phyloP scores from a whole-genome alignment of 805 yeast genomes.

The Candida taoyuanica region DNA sequence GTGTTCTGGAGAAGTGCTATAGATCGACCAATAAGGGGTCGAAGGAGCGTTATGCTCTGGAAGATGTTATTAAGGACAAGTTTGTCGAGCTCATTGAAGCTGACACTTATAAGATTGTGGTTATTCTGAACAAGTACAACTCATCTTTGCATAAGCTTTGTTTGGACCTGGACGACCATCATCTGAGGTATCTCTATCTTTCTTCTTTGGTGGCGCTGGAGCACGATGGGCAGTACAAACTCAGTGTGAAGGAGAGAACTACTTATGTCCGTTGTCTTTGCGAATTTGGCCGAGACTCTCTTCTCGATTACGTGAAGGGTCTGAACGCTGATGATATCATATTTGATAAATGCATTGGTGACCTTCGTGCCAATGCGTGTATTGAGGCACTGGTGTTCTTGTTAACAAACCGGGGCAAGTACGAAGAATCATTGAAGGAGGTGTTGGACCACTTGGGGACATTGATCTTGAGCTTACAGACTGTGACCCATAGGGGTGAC shows the following conservation, averaged over 20 bases:
- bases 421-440: slow-evolving; percentile 25
- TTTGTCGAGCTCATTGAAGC: slow-evolving; percentile 25
- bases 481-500: slow-evolving; percentile 8
- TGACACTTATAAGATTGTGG: slow-evolving; percentile 26
- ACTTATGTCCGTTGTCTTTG: slow-evolving; percentile 19
- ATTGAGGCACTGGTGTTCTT: slow-evolving; percentile 24
- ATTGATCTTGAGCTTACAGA: slow-evolving; percentile 16
- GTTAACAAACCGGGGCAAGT: slow-evolving; percentile 11
- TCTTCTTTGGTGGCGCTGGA: slow-evolving; percentile 22
- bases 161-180: slow-evolving; percentile 16
- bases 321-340: slow-evolving; percentile 23
- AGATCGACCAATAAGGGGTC: slow-evolving; percentile 18
- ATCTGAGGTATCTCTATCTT: slow-evolving; percentile 24
- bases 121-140: slow-evolving; percentile 24
- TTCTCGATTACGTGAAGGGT: slow-evolving; percentile 20
- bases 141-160: slow-evolving; percentile 19
- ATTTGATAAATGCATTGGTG: slow-evolving; percentile 21
- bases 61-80: slow-evolving; percentile 14
- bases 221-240: slow-evolving; percentile 15
- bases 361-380: slow-evolving; percentile 21
- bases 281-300: slow-evolving; percentile 12
- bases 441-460: slow-evolving; percentile 11
- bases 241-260: slow-evolving; percentile 20
- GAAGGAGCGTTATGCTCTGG: slow-evolving; percentile 19
- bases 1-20: slow-evolving; percentile 26